Percentiles rank a stretch among this genome's conserved stretches.
Evolutionary conservation across 2,329 filamentous ascomycete genomes (phyloP).

Genomic region (Diatrype stigma): DNA sequence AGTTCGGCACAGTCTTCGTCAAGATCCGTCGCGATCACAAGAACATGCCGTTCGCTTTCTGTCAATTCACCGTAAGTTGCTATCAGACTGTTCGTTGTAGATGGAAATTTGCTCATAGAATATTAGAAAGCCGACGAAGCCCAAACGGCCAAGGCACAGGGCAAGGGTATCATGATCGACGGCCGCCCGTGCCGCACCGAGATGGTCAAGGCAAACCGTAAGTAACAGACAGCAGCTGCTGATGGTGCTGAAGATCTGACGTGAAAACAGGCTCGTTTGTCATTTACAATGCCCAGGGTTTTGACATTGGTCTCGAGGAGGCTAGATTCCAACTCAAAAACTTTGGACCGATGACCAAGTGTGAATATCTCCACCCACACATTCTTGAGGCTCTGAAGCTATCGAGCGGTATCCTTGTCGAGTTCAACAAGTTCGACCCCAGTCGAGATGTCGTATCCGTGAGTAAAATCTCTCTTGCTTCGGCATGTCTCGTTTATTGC

Average conservation of each 20-base stretch:
- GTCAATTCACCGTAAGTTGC: slow-evolving; percentile 56
- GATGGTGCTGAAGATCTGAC: slow-evolving; percentile 16
- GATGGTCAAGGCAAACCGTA: slow-evolving; percentile 55
- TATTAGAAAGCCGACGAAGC: slow-evolving; percentile 46
- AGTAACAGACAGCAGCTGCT: slow-evolving; percentile 21
- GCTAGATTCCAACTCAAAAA: slow-evolving; percentile 36
- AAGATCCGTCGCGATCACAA: slow-evolving; percentile 57
- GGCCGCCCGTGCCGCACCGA: slow-evolving; percentile 58
- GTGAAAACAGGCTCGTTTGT: slow-evolving; percentile 42
- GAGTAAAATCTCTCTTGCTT: slow-evolving; percentile 19
- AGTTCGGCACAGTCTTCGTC: slow-evolving; percentile 54
- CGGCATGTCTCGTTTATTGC: not conserved
- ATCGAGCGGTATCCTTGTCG: slow-evolving; percentile 39
- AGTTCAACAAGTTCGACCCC: slow-evolving; percentile 48
- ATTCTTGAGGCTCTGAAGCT: slow-evolving; percentile 31
- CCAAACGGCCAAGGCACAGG: slow-evolving; percentile 40
- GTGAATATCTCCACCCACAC: slow-evolving; percentile 31
- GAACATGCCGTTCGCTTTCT: slow-evolving; percentile 62
- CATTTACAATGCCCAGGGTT: slow-evolving; percentile 37
- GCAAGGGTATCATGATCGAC: slow-evolving; percentile 45
- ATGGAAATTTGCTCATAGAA: slow-evolving; percentile 18
- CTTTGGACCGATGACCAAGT: slow-evolving; percentile 41
- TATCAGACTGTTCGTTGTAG: not conserved
- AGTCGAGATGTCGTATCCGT: slow-evolving; percentile 46
- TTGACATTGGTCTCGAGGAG: slow-evolving; percentile 37